phyloP scores from a whole-genome alignment of 148 eudicot genomes.

The Heliosperma pusillum region DNA sequence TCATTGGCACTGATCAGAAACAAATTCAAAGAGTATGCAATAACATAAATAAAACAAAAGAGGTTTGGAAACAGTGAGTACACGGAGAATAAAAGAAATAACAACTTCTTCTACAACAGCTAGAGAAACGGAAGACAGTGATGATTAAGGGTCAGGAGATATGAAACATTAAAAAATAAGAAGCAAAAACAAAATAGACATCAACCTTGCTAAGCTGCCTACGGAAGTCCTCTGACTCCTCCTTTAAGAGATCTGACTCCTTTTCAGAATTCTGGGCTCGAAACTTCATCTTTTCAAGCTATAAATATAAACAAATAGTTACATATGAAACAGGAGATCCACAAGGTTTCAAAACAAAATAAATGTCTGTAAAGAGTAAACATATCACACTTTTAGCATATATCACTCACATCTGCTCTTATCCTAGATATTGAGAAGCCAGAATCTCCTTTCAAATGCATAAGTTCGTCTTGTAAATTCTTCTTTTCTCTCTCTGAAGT shows the following conservation, averaged over 20 bases:
- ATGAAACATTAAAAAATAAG: neutral
- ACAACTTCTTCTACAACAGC: too few relatives aligned
- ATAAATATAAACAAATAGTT: neutral
- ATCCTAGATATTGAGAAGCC: constrained; percentile 67
- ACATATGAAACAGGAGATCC: neutral
- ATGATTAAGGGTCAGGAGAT: neutral
- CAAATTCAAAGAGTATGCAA: too few relatives aligned
- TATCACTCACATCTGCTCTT: constrained; percentile 66
- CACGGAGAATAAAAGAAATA: too few relatives aligned
- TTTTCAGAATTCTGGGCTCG: constrained; percentile 68
- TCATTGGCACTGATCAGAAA: too few relatives aligned
- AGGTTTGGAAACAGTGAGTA: too few relatives aligned
- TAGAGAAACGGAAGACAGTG: neutral
- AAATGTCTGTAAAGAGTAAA: neutral
- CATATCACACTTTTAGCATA: neutral
- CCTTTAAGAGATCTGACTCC: constrained; percentile 56
- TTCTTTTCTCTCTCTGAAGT: constrained; percentile 62
- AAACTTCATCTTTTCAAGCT: constrained; percentile 87
- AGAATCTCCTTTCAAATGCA: constrained; percentile 63
- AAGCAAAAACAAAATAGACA: neutral
- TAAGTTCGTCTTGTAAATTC: constrained; percentile 58
- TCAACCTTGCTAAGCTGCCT: constrained; percentile 54
- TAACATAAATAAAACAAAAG: too few relatives aligned
- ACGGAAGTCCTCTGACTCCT: constrained; percentile 58
- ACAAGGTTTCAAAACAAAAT: neutral